These are phyloP conservation scores for Tuctoria greenei DNA, from an alignment of 176 grass and related monocot species.

Conservation along the genomic window DNA sequence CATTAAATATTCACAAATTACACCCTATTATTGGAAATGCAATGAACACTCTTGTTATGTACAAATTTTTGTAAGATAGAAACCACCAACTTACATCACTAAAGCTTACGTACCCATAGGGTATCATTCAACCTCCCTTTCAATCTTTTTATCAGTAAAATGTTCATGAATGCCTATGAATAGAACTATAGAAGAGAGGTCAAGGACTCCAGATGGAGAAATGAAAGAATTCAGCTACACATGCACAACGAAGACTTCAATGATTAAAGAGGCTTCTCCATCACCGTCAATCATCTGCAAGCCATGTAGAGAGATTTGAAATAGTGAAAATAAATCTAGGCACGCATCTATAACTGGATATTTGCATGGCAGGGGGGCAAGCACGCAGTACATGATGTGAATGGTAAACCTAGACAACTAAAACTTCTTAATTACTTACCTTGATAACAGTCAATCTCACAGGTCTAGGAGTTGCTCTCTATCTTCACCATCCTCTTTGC, in stretches of 20 bases:
- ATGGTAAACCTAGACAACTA: background rate
- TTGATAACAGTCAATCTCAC: slow-evolving; percentile 37
- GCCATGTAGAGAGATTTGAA: slow-evolving; percentile 5
- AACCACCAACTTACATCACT: slow-evolving; percentile 45
- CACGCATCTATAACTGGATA: background rate
- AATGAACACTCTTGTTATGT: slow-evolving; percentile 62
- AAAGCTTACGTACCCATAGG: slow-evolving; percentile 39
- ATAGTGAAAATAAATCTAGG: slow-evolving; percentile 11
- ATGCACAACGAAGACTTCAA: slow-evolving; percentile 38
- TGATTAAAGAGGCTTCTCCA: slow-evolving; percentile 46
- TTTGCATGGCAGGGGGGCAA: background rate
- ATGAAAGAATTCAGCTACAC: slow-evolving; percentile 75
- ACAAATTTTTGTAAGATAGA: slow-evolving; percentile 55
- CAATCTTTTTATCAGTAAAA: slow-evolving; percentile 42
- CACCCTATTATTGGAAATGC: slow-evolving; percentile 53
- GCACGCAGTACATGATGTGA: slow-evolving; percentile 10
- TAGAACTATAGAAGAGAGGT: slow-evolving; percentile 56
- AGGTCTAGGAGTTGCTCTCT: slow-evolving; percentile 55
- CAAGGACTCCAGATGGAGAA: slow-evolving; percentile 49
- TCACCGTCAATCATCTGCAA: slow-evolving; percentile 50
- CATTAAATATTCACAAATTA: slow-evolving; percentile 58
- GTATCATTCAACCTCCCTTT: slow-evolving; percentile 50
- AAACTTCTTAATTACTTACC: slow-evolving; percentile 21
- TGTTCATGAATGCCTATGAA: slow-evolving; percentile 46
- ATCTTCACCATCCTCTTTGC: slow-evolving; percentile 53